Conservation (phyloP, 192 early-diverging fungal genomes). For the Mortierella alpina region DNA sequence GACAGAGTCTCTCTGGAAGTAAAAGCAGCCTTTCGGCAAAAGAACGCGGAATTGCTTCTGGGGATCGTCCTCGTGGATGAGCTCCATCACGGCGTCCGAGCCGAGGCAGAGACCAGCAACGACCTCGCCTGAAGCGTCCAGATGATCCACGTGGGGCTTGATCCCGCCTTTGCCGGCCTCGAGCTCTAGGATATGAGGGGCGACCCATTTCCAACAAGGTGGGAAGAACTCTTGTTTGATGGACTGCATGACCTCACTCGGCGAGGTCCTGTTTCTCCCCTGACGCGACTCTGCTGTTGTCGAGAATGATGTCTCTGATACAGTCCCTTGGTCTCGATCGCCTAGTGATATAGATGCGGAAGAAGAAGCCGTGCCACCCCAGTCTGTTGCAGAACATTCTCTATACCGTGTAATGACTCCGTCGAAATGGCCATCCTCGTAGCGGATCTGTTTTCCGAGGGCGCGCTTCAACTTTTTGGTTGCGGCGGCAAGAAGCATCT, state of each 20-base stretch:
- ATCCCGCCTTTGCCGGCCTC: slow-evolving; percentile 74
- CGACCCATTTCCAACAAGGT: slow-evolving; percentile 68
- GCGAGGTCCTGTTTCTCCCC: slow-evolving; percentile 52
- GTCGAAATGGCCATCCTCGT: slow-evolving; percentile 83
- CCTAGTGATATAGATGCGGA: slow-evolving; percentile 11
- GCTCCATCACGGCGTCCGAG: slow-evolving; percentile 77
- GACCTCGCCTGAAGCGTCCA: slow-evolving; percentile 78
- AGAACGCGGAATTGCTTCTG: slow-evolving; percentile 67
- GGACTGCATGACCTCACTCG: slow-evolving; percentile 61
- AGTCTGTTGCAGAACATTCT: slow-evolving; percentile 76
- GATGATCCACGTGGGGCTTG: slow-evolving; percentile 84
- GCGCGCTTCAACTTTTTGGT: slow-evolving; percentile 59
- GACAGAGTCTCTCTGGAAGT: slow-evolving; percentile 78
- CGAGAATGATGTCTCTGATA: slow-evolving; percentile 9
- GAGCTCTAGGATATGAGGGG: slow-evolving; percentile 85
- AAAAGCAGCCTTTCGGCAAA: slow-evolving; percentile 73
- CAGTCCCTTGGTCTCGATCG: slow-evolving; percentile 26
- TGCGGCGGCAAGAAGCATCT: slow-evolving; percentile 46
- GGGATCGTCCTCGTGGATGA: slow-evolving; percentile 74
- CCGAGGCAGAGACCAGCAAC: slow-evolving; percentile 82
- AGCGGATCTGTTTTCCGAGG: slow-evolving; percentile 57
- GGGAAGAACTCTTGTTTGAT: slow-evolving; percentile 71
- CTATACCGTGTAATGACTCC: slow-evolving; percentile 77
- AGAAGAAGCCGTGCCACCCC: slow-evolving; percentile 38
- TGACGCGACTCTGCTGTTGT: slow-evolving; percentile 23